Percentiles rank a stretch among this genome's conserved stretches.
These are phyloP conservation scores for Diversispora epigaea DNA, from an alignment of 192 early-diverging fungal genomes.

Conservation along the genomic window DNA sequence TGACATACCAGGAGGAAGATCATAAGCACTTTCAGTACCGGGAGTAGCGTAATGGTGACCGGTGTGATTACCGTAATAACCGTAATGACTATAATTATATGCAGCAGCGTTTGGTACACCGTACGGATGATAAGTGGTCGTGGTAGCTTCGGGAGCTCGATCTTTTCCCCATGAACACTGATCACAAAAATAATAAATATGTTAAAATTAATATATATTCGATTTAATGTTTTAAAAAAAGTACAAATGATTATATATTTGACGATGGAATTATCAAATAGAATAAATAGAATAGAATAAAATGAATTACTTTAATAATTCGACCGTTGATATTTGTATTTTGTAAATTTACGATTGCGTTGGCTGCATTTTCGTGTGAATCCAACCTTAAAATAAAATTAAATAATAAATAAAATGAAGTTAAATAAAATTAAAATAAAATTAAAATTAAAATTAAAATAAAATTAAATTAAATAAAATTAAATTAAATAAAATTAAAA, in stretches of 20 bases:
- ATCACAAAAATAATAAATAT: neutral
- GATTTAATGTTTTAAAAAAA: too few relatives aligned
- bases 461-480: too few relatives aligned
- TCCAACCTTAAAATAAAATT: constrained; percentile 56
- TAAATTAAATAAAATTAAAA: too few relatives aligned
- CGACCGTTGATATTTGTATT: constrained; percentile 73
- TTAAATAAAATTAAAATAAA: constrained; percentile 74
- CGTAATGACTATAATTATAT: constrained; percentile 28
- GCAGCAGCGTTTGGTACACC: constrained; percentile 5
- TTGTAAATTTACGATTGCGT: constrained; percentile 82
- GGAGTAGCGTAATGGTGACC: constrained; percentile 30
- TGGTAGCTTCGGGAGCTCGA: constrained; percentile 51
- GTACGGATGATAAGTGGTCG: constrained; percentile 19
- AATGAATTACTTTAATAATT: constrained; percentile 60
- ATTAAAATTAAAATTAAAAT: too few relatives aligned
- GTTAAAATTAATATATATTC: neutral
- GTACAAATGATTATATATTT: too few relatives aligned
- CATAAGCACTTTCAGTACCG: constrained; percentile 28
- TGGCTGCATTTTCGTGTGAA: constrained; percentile 85
- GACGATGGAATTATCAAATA: neutral
- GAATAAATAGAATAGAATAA: too few relatives aligned
- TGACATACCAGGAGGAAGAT: constrained; percentile 33
- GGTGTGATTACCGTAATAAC: constrained; percentile 22
- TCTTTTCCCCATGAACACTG: constrained; percentile 90
- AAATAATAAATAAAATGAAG: constrained; percentile 38